Conservation (phyloP, 1,284 basidiomycete species). For the Austroboletus novae-zelandiae region DNA sequence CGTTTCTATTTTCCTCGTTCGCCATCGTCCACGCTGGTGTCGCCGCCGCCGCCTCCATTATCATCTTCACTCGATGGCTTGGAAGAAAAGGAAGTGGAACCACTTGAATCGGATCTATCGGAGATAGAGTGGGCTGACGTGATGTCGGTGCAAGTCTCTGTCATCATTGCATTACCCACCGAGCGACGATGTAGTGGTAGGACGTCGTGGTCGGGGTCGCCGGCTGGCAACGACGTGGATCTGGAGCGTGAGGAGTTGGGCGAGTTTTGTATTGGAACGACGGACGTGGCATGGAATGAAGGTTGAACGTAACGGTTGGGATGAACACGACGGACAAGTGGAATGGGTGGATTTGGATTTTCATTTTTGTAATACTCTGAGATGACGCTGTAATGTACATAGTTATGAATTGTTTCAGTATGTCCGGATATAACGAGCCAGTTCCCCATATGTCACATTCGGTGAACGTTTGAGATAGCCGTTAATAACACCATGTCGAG, state of each 20-base stretch:
- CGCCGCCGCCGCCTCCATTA: neutral
- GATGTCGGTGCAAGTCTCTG: slow-evolving; percentile 36
- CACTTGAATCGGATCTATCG: neutral
- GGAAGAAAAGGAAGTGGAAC: neutral
- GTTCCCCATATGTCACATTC: too few relatives aligned
- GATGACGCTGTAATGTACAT: neutral
- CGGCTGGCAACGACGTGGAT: neutral
- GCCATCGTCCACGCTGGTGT: neutral
- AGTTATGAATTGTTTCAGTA: neutral
- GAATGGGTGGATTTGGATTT: neutral
- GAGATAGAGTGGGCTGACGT: slow-evolving; percentile 10
- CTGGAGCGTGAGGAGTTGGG: slow-evolving; percentile 6
- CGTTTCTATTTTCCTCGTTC: slow-evolving; percentile 1
- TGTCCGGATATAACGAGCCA: neutral
- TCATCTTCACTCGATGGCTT: neutral
- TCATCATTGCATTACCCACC: slow-evolving; percentile 46
- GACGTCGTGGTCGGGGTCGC: neutral
- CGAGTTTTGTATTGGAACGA: slow-evolving; percentile 30
- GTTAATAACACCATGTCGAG: too few relatives aligned
- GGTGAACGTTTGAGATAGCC: too few relatives aligned
- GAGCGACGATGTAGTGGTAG: slow-evolving; percentile 5
- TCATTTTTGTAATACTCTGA: neutral
- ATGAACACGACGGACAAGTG: neutral
- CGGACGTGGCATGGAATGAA: slow-evolving; percentile 19
- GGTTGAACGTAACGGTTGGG: slow-evolving; percentile 1